phyloP scores from a whole-genome alignment of 1,284 basidiomycete genomes.

The Limonomyces culmigenus region DNA sequence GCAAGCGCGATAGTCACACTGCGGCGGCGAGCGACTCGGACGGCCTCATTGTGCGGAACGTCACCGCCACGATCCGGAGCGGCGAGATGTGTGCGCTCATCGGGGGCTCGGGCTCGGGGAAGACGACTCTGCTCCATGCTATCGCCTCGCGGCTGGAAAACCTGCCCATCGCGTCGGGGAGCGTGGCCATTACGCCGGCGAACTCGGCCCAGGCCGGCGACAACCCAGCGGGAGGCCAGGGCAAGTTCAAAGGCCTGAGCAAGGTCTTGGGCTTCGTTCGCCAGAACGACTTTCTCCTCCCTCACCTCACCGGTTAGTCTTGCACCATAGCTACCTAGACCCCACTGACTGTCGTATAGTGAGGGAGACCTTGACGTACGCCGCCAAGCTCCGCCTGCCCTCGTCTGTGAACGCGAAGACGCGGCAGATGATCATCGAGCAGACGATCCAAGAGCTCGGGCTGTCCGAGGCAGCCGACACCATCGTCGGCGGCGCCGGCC shows the following conservation, averaged over 20 bases:
- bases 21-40: not conserved
- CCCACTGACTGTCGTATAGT: constrained; percentile 12
- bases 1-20: not conserved
- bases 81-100: not conserved
- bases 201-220: not conserved
- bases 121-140: constrained; percentile 3
- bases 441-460: constrained; percentile 31
- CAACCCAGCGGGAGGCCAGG: not conserved
- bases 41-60: constrained; percentile 1
- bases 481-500: constrained; percentile 23
- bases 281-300: constrained; percentile 3
- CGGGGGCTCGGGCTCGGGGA: constrained; percentile 1
- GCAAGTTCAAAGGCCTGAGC: not conserved
- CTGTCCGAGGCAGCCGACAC: constrained; percentile 27
- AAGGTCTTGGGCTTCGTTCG: constrained; percentile 3
- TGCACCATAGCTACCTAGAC: not conserved
- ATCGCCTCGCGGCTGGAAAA: not conserved
- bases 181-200: not conserved
- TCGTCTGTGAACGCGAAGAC: constrained; percentile 15
- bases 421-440: constrained; percentile 23
- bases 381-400: constrained; percentile 28
- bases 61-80: not conserved
- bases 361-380: constrained; percentile 29
- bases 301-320: constrained; percentile 1
- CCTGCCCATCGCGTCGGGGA: not conserved